A percentile compares a stretch with the other conserved stretches of the same genome.
Conservation (phyloP, 495 filamentous ascomycete species). For the Friedmanniomyces endolithicus region DNA sequence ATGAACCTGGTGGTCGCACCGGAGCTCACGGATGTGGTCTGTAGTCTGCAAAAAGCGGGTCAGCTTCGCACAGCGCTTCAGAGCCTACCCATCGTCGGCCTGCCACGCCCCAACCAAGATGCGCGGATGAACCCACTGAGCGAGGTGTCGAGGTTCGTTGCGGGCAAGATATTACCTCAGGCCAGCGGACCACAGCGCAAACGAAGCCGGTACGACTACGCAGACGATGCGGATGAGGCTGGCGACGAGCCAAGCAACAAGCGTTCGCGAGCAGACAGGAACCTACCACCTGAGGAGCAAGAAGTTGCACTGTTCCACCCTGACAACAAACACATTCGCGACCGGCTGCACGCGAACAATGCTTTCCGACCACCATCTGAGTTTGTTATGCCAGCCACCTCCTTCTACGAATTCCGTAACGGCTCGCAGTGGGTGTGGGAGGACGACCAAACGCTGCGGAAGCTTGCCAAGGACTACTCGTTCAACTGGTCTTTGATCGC, state of each 20-base stretch:
- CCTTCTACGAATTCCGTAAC: conserved; percentile 73
- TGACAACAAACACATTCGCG: conserved; percentile 78
- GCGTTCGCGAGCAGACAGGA: conserved; percentile 26
- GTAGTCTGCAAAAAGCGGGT: conserved; percentile 20
- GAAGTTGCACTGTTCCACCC: conserved; percentile 79
- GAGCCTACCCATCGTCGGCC: conserved; percentile 31
- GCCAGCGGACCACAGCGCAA: conserved; percentile 58
- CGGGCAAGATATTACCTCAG: conserved; percentile 62
- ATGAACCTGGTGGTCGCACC: conserved; percentile 39
- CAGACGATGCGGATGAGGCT: conserved; percentile 39
- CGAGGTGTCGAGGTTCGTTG: conserved; percentile 63
- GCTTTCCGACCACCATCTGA: conserved; percentile 89
- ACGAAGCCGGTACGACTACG: conserved; percentile 67
- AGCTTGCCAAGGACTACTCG: conserved; percentile 75
- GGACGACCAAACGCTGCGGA: conserved; percentile 81
- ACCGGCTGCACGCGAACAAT: conserved; percentile 82
- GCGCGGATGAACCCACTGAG: conserved; percentile 55
- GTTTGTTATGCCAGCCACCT: conserved; percentile 71
- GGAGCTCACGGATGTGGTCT: conserved; percentile 61
- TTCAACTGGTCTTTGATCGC: conserved; percentile 97
- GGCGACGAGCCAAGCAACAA: conserved; percentile 26
- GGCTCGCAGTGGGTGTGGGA: conserved; percentile 82
- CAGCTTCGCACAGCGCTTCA: conserved; percentile 52
- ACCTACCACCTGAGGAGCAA: conserved; percentile 54
- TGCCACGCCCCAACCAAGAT: conserved; percentile 10